Evolutionary conservation across 768 basidiomycete genomes (phyloP), one percentile per base, ranked within the genome.

Genomic region (Boletus eberwhitei): DNA sequence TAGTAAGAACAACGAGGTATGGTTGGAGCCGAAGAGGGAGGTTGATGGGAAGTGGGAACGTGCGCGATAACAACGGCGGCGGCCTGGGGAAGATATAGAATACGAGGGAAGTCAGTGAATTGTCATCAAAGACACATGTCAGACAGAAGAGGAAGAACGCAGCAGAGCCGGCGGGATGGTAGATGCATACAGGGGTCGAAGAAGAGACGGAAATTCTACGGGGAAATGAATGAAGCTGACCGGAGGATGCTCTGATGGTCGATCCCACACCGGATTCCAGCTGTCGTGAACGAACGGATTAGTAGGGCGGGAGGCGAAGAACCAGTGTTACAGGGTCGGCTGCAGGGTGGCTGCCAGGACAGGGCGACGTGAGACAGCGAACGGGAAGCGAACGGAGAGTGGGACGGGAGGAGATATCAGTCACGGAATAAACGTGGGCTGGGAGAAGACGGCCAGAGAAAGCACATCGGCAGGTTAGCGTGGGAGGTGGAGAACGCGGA

Each of bases 221-320:
- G 49, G 42, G 59, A 67, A 61, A 67, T 67, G 61, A 68, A 67
- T 50, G 60, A 53, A 57, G 35, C 66, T 52, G 16, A 68, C 67
- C 66, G 52, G 52, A 41, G 14, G 38, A 45, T 56, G 36, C 55
- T 50, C 55, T 58, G 62, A 67, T 58, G 55, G 59, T 57, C 60
- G 56, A 64, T 68, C 64, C 42, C 32, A 44, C 40, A 52, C 58
- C 54, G 52, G 53, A 47, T 54, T 36, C 19, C 21, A 35, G 37
- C 11, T 4, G 22, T 41, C 7, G 38, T 9, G 36, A 32, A 50
- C 53, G 52, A 45, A 42, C 16, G 41, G 41, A 37, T 41, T 36
- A 32, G 40, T 37, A 13, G 17, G 49, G 42, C 41, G 11, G 35
- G 21, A 12, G 50, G 45, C 32, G 24, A 21, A 11, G 37, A 29